Evolutionary conservation across 208 protist species (phyloP), one percentile per base, ranked within the genome.

Genomic region (Wallacemonas collosoma): DNA sequence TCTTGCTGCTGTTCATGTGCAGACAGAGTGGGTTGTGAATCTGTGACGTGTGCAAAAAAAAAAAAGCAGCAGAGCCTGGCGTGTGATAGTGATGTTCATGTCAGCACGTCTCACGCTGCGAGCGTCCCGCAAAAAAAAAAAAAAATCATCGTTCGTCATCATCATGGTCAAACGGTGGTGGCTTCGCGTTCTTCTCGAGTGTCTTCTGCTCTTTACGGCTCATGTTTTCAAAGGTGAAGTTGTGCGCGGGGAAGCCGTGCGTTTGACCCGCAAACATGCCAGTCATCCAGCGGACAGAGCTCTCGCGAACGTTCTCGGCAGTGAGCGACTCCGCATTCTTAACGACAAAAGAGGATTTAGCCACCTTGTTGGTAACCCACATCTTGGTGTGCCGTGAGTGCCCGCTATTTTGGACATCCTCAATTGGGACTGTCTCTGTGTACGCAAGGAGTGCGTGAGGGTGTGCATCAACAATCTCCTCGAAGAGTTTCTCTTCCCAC

Each of bases 401-500:
- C 0, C 86, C 89, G 70, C 88, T 68, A 36, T 79, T 65, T 58
- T 86, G 75, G 38, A 95, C 82, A 6, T 93, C 88, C 2, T 93
- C 76, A 4, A 84, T 58, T n/a, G 78, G 57, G 9, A 97, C 73
- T 8, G 72, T 51, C 57, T 94, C 89, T 7, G 47, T 81, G 75
- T 97, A 97, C 67, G 76, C 83, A n/a, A 95, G 79, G 48, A 95
- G 44, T 3, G 83, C 92, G 62, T 97, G 81, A 36, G 92, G 92
- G 67, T 97, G 92, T 41, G 78, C 75, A 2, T 85, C 70, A 47
- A 95, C 74, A 2, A 79, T 72, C n/a, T 68, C 68, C 2, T 71
- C 58, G 36, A 97, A 80, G 41, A 97, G 72, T n/a, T 82, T 78
- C 68, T 93, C 89, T 81, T 97, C 92, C 90, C 92, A 97, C 3